Percentiles rank a stretch among this genome's conserved stretches.
Evolutionary conservation across 805 yeast species (phyloP).

Genomic region (Saccharomycodes ludwigii): DNA sequence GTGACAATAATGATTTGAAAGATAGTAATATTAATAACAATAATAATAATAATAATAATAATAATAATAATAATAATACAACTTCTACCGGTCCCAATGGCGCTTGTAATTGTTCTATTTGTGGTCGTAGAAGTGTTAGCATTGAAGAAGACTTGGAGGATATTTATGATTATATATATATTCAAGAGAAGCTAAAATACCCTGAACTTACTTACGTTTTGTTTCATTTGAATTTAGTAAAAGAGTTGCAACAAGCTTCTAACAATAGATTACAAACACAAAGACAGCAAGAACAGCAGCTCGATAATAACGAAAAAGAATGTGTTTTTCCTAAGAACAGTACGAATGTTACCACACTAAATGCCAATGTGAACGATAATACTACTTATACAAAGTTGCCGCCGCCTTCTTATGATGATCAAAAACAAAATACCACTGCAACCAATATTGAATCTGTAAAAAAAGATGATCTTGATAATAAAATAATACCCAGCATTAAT

Average conservation of each 20-base stretch:
- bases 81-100: conserved; percentile 8
- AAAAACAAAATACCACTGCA: too few species aligned
- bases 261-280: conserved; percentile 9
- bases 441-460: too few species aligned
- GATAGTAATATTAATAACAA: background rate
- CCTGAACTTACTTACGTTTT: conserved; percentile 22
- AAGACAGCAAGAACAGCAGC: too few species aligned
- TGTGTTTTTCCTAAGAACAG: too few species aligned
- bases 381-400: background rate
- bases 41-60: too few species aligned
- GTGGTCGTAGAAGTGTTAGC: conserved; percentile 62
- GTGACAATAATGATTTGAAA: background rate
- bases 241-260: conserved; percentile 21
- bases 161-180: conserved; percentile 57
- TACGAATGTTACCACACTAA: too few species aligned
- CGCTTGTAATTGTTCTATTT: conserved; percentile 59
- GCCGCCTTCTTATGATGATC: too few species aligned
- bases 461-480: too few species aligned
- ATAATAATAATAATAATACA: background rate
- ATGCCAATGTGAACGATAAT: conserved; percentile 1
- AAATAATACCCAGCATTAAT: too few species aligned
- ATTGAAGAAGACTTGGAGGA: conserved; percentile 68
- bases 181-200: conserved; percentile 28
- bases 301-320: too few species aligned
- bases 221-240: conserved; percentile 22